phyloP scores from a whole-genome alignment of 2,329 filamentous ascomycete species.

The Endoconidiophora polonica region DNA sequence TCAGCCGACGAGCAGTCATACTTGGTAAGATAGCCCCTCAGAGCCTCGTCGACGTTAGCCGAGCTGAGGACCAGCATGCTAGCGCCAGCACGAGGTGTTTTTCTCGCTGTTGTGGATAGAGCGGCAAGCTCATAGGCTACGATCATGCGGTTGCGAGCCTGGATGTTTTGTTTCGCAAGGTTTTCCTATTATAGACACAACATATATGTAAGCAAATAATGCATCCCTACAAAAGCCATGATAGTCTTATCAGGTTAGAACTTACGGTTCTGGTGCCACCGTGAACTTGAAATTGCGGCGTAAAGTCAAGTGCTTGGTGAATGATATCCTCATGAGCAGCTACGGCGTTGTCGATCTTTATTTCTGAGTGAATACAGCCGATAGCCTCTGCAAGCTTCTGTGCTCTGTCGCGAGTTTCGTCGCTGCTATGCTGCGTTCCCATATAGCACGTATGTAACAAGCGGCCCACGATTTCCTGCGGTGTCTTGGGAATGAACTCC shows the following conservation, averaged over 20 bases:
- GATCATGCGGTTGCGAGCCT: conserved; percentile 48
- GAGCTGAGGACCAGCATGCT: conserved; percentile 45
- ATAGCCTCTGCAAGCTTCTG: conserved; percentile 43
- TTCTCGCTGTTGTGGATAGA: conserved; percentile 40
- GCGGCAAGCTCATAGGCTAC: conserved; percentile 47
- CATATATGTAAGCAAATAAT: background rate
- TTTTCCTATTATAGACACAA: conserved; percentile 28
- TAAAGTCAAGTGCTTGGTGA: conserved; percentile 17
- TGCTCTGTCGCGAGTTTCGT: conserved; percentile 43
- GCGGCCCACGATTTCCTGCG: conserved; percentile 37
- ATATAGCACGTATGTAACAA: conserved; percentile 32
- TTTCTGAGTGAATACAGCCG: conserved; percentile 53
- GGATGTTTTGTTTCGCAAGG: conserved; percentile 50
- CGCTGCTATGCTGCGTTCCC: conserved; percentile 41
- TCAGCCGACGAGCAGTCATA: conserved; percentile 26
- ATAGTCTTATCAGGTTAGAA: background rate
- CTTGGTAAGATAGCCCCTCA: conserved; percentile 34
- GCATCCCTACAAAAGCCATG: background rate
- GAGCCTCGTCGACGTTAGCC: conserved; percentile 39
- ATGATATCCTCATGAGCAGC: conserved; percentile 30
- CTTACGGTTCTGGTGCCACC: conserved; percentile 31
- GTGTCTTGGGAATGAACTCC: conserved; percentile 32
- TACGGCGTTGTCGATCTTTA: conserved; percentile 56
- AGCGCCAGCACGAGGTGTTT: conserved; percentile 31
- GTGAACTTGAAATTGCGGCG: conserved; percentile 32